Evolutionary conservation across 2,329 filamentous ascomycete species (phyloP).

Genomic region (Byssochlamys sp.): DNA sequence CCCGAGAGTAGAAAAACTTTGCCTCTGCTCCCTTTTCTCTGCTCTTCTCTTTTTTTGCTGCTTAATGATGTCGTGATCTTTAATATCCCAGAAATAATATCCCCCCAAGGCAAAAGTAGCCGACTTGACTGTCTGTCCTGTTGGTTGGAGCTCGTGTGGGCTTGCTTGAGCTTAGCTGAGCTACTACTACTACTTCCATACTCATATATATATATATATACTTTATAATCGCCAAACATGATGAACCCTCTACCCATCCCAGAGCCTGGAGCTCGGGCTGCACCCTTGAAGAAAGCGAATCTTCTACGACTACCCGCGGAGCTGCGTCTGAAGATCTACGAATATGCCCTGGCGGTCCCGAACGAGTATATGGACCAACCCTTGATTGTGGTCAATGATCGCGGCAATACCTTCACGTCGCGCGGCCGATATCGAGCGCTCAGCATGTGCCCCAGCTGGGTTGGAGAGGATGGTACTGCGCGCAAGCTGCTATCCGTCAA

Average conservation of each 20-base stretch:
- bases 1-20: neutral
- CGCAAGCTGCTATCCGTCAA: constrained; percentile 22
- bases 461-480: constrained; percentile 21
- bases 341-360: constrained; percentile 20
- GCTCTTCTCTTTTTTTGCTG: neutral
- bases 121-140: neutral
- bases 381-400: constrained; percentile 25
- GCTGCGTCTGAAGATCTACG: constrained; percentile 26
- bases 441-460: constrained; percentile 26
- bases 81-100: neutral
- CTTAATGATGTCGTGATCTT: neutral
- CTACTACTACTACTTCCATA: too few species aligned
- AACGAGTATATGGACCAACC: constrained; percentile 24
- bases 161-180: neutral
- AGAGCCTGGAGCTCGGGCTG: neutral
- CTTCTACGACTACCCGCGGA: constrained; percentile 21
- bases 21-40: neutral
- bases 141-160: neutral
- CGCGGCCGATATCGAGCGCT: constrained; percentile 22
- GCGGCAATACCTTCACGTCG: constrained; percentile 22
- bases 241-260: neutral
- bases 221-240: neutral
- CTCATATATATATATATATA: too few species aligned
- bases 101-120: neutral
- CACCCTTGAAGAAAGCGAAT: constrained; percentile 5